A percentile compares a stretch with the other conserved stretches of the same genome.
Conservation (phyloP, 129 eudicot species). For the Flaveria linearis region DNA sequence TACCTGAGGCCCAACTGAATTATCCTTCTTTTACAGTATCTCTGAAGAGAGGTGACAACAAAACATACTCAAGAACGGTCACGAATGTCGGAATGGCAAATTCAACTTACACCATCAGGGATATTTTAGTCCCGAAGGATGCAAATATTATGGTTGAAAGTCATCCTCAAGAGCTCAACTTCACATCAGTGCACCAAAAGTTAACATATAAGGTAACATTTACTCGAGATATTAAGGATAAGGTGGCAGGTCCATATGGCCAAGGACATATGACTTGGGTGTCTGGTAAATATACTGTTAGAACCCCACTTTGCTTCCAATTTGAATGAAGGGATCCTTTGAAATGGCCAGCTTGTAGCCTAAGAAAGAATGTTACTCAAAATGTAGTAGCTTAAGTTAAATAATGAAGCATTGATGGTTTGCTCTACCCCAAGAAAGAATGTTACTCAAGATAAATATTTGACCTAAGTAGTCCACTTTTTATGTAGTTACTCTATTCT, state of each 20-base stretch:
- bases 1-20: conserved; percentile 53
- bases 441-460: no score
- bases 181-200: conserved; percentile 38
- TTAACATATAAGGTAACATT: conserved; percentile 42
- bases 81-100: conserved; percentile 52
- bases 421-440: no score
- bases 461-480: no score
- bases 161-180: conserved; percentile 12
- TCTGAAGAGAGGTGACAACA: conserved; percentile 20
- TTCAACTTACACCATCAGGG: conserved; percentile 29
- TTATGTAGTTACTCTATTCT: no score
- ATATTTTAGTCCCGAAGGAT: conserved; percentile 31
- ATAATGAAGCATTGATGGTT: no score
- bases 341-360: not conserved
- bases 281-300: conserved; percentile 35
- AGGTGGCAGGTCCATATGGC: conserved; percentile 12
- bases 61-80: conserved; percentile 45
- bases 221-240: conserved; percentile 12
- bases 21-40: conserved; percentile 58
- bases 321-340: not conserved
- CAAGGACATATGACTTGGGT: conserved; percentile 52
- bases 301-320: conserved; percentile 41
- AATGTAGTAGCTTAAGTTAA: no score
- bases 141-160: conserved; percentile 26
- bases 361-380: no score